A percentile compares a stretch with the other conserved stretches of the same genome.
Conservation (phyloP, 345 rosid genomes). For the Psidium friedrichsthalianum region DNA sequence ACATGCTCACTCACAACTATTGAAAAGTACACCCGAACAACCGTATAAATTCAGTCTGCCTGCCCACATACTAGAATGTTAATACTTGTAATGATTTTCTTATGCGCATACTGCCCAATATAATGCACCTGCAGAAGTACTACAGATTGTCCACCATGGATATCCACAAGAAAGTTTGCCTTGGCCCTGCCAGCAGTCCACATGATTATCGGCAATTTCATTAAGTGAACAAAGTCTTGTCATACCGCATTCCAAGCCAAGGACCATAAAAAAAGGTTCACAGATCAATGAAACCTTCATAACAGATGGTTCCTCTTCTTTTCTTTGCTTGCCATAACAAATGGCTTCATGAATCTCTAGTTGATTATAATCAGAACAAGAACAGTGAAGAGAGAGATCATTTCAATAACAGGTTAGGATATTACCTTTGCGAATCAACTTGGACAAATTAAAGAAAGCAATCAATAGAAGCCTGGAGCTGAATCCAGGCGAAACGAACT, state of each 20-base stretch:
- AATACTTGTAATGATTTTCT: not conserved
- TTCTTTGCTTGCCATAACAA: not conserved
- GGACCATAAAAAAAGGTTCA: not conserved
- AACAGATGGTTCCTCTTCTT: not conserved
- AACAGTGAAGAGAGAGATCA: not conserved
- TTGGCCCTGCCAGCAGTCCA: not conserved
- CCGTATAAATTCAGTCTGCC: not conserved
- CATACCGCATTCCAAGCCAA: not conserved
- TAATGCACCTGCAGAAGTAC: not conserved
- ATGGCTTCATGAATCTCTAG: not conserved
- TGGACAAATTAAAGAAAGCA: not conserved
- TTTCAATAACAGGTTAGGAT: not conserved
- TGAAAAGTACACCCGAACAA: not conserved
- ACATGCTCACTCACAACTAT: not conserved
- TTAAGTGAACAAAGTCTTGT: not conserved
- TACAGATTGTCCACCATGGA: not conserved
- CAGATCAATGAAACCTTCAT: not conserved
- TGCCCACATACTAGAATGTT: not conserved
- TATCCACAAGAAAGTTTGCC: not conserved
- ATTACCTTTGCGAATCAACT: not conserved
- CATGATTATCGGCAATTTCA: not conserved
- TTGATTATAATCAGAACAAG: not conserved
- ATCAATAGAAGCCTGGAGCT: not conserved
- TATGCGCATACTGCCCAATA: not conserved
- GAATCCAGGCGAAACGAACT: not conserved